Conservation (phyloP, 176 grass and related monocot species). For the Aegilops speltoides region DNA sequence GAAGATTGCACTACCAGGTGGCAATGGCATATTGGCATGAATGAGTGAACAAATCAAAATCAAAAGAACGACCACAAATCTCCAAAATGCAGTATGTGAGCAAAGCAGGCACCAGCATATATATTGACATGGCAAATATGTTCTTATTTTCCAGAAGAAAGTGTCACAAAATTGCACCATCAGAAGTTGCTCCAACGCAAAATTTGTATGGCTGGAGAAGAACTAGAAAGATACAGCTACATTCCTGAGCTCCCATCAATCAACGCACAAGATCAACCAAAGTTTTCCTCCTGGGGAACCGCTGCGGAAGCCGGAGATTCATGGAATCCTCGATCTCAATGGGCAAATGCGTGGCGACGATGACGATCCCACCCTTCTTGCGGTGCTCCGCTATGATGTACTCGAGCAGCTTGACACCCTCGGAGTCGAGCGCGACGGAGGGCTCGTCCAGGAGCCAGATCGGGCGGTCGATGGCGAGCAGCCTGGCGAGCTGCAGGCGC, state of each 20-base stretch:
- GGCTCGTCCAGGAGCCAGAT: slow-evolving; percentile 98
- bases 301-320: slow-evolving; percentile 74
- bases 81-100: neutral
- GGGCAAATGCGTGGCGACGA: slow-evolving; percentile 82
- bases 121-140: neutral
- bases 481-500: slow-evolving; percentile 69
- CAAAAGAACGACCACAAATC: neutral
- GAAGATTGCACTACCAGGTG: slow-evolving; percentile 22
- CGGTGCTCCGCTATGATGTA: slow-evolving; percentile 85
- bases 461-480: slow-evolving; percentile 79
- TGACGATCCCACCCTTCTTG: slow-evolving; percentile 87
- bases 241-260: slow-evolving; percentile 32
- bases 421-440: slow-evolving; percentile 76
- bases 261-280: slow-evolving; percentile 81
- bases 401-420: slow-evolving; percentile 74
- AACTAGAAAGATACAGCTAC: slow-evolving; percentile 35
- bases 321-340: slow-evolving; percentile 88
- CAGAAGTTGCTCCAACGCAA: slow-evolving; percentile 26
- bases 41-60: neutral
- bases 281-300: slow-evolving; percentile 85
- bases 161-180: slow-evolving; percentile 19
- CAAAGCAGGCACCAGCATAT: neutral
- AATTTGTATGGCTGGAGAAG: slow-evolving; percentile 4
- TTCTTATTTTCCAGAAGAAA: slow-evolving; percentile 26
- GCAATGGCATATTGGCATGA: neutral